Evolutionary conservation across 208 protist genomes (phyloP), one percentile per base, ranked within the genome.

Genomic region (Leishmania turanica): DNA sequence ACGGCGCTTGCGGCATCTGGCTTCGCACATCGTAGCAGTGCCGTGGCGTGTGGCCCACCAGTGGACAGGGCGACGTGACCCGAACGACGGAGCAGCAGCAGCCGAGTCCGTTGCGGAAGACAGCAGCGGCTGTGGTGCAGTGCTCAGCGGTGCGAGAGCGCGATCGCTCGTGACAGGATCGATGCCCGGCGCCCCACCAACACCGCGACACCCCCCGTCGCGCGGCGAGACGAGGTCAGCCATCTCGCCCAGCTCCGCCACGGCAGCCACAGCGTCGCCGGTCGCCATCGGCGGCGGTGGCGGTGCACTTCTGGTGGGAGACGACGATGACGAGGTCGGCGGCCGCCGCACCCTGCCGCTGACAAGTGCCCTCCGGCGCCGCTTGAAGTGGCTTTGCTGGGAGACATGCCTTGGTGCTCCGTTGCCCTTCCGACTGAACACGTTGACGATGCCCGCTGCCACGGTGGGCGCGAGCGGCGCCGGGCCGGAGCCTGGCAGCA

Each of bases 331-430:
- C 19, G 69, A 65, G 66, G 58, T 66, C 24, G 78, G 56, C 21
- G 60, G 69, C 40, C 24, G 34, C 40, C 78, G 53, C 56, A 13
- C 27, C 31, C 0, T 75, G 77, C 47, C 71, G 21, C n/a, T 34
- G n/a, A 47, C 68, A 7, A 34, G 68, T 24, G 74, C 45, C 24
- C 0, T 53, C 24, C 45, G 51, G 31, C 62, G 68, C 53, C 82
- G 78, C 24, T 74, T 77, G 49, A 62, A 47, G 24, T 85, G 82
- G 82, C 69, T 85, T 40, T 21, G 45, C 54, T 60, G 42, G 53
- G 49, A 72, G 11, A 17, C 58, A 6, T 71, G 75, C 81, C 76
- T 47, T 34, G 15, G n/a, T 49, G 31, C 34, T 31, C n/a, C 2
- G 34, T 19, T 84, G n/a, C 34, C 65, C 47, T 80, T 84, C 37